Percentiles rank a stretch among this genome's conserved stretches.
Evolutionary conservation across 2,329 filamentous ascomycete genomes (phyloP).

Genomic region (Rhynchosporium secalis): DNA sequence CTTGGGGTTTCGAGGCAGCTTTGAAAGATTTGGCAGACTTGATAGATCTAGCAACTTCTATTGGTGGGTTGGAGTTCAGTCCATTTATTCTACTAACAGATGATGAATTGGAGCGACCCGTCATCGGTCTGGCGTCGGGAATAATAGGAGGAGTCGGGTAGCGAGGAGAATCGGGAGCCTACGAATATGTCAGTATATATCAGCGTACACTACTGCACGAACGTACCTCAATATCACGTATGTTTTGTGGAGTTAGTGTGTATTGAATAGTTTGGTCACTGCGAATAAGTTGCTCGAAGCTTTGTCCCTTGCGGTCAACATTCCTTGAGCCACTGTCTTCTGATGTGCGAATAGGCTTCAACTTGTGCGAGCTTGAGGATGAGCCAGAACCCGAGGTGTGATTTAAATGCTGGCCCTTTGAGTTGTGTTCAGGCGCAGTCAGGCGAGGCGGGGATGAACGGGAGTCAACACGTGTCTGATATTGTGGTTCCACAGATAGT

Average conservation of each 20-base stretch:
- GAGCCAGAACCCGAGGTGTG: constrained; percentile 55
- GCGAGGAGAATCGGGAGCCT: constrained; percentile 30
- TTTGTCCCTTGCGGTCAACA: constrained; percentile 60
- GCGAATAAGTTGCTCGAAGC: constrained; percentile 78
- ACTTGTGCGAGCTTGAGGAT: constrained; percentile 45
- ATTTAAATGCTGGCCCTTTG: constrained; percentile 25
- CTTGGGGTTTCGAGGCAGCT: constrained; percentile 18
- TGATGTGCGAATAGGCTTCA: constrained; percentile 56
- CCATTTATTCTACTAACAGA: constrained; percentile 32
- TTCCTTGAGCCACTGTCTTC: constrained; percentile 53
- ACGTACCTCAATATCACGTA: constrained; percentile 74
- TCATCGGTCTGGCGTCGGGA: constrained; percentile 26
- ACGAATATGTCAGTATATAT: constrained; percentile 7
- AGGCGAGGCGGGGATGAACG: constrained; percentile 23
- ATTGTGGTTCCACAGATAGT: constrained; percentile 20
- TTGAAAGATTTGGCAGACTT: constrained; percentile 22
- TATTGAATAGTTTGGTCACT: constrained; percentile 82
- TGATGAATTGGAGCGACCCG: constrained; percentile 34
- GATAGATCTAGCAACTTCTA: constrained; percentile 22
- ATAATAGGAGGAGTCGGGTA: constrained; percentile 18
- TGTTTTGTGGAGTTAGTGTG: constrained; percentile 76
- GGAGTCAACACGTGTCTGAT: not conserved
- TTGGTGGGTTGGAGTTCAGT: constrained; percentile 29
- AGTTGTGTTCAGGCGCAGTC: constrained; percentile 14
- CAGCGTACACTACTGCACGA: not conserved